Evolutionary conservation across 2,329 filamentous ascomycete genomes (phyloP).

Genomic region (Magnaporthales sp.): DNA sequence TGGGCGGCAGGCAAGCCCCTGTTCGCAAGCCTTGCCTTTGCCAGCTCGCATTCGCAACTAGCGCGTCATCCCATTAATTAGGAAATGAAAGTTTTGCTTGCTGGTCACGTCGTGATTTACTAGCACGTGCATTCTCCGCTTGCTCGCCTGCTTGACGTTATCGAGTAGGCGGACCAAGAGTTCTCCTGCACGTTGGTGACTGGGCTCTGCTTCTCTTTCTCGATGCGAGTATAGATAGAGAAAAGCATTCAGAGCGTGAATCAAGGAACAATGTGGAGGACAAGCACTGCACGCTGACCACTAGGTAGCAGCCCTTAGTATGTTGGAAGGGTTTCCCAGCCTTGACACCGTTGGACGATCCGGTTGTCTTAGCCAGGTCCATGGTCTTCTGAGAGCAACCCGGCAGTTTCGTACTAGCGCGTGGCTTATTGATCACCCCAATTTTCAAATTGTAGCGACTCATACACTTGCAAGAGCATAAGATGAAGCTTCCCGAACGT

Average conservation of each 20-base stretch:
- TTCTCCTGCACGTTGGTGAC: neutral
- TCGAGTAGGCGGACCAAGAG: neutral
- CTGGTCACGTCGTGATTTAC: neutral
- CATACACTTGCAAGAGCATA: neutral
- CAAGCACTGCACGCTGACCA: neutral
- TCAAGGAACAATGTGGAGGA: neutral
- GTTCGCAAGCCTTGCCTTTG: slow-evolving; percentile 7
- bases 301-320: neutral
- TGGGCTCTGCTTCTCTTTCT: neutral
- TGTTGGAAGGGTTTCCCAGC: slow-evolving; percentile 4
- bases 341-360: slow-evolving; percentile 5
- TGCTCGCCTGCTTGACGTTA: neutral
- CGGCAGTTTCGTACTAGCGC: slow-evolving; percentile 7
- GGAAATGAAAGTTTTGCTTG: slow-evolving; percentile 3
- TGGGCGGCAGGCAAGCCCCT: slow-evolving; percentile 3
- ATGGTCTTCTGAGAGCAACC: neutral
- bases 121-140: neutral
- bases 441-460: neutral
- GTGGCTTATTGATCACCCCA: slow-evolving; percentile 5
- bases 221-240: neutral
- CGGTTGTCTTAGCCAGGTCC: slow-evolving; percentile 2
- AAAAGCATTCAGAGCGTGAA: neutral
- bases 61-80: neutral
- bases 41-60: slow-evolving; percentile 1
- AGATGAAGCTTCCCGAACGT: neutral